phyloP scores from a whole-genome alignment of 257 asterid species.

The Mentha longifolia region DNA sequence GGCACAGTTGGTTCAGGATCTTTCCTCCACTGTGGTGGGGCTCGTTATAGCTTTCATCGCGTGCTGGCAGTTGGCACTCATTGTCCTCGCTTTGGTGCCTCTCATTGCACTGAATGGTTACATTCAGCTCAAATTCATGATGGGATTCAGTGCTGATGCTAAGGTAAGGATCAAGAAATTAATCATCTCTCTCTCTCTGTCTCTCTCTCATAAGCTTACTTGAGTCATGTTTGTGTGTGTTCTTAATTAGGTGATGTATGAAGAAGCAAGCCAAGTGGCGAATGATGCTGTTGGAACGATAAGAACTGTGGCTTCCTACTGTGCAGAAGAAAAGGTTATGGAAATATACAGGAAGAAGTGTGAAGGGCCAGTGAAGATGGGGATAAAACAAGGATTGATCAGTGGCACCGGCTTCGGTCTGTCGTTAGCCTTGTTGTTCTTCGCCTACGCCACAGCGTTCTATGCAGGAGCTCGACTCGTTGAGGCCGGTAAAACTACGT shows the following conservation, averaged over 20 bases:
- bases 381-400: slow-evolving; percentile 52
- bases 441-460: slow-evolving; percentile 55
- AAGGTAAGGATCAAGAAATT: no score
- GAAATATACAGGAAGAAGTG: slow-evolving; percentile 57
- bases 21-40: slow-evolving; percentile 64
- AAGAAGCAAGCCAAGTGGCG: slow-evolving; percentile 74
- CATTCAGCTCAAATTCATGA: slow-evolving; percentile 66
- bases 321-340: slow-evolving; percentile 66
- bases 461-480: slow-evolving; percentile 71
- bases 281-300: slow-evolving; percentile 72
- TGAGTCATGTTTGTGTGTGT: not conserved
- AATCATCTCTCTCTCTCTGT: no score
- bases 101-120: slow-evolving; percentile 67
- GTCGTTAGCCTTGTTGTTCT: slow-evolving; percentile 48
- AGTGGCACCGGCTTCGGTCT: slow-evolving; percentile 63
- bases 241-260: slow-evolving; percentile 63
- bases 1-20: slow-evolving; percentile 82
- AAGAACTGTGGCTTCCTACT: slow-evolving; percentile 70
- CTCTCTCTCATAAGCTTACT: not conserved
- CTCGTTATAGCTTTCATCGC: slow-evolving; percentile 68
- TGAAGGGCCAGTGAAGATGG: slow-evolving; percentile 52
- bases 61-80: slow-evolving; percentile 80
- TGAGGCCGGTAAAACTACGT: slow-evolving; percentile 49
- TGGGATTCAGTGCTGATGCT: slow-evolving; percentile 81
- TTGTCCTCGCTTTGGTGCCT: slow-evolving; percentile 70